These are phyloP conservation scores for Piromyces sp. DNA, from an alignment of 192 early-diverging fungal species.

Conservation along the genomic window DNA sequence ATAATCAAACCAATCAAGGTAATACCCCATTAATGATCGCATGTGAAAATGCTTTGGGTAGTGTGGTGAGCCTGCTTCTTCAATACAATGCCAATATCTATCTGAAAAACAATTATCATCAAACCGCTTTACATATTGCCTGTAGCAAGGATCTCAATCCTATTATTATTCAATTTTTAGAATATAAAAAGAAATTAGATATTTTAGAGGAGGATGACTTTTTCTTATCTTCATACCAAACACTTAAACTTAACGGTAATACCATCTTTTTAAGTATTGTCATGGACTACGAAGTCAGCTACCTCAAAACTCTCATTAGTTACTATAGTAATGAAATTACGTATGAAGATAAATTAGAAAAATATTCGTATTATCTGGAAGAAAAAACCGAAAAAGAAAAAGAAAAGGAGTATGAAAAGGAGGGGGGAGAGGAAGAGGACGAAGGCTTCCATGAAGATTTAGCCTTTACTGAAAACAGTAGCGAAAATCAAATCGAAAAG, in stretches of 20 bases:
- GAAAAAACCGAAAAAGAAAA: neutral
- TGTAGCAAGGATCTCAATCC: neutral
- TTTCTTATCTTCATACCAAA: neutral
- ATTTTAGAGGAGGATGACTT: neutral
- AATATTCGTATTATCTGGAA: neutral
- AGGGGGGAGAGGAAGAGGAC: neutral
- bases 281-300: neutral
- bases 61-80: neutral
- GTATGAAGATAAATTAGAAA: neutral
- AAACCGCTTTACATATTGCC: neutral
- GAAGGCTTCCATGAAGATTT: neutral
- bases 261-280: neutral
- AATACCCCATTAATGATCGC: neutral
- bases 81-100: neutral
- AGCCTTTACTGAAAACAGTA: neutral
- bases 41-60: neutral
- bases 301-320: neutral
- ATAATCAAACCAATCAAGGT: neutral
- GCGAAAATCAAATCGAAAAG: too few relatives aligned
- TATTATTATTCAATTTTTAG: neutral
- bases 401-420: too few relatives aligned
- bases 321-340: neutral
- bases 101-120: neutral
- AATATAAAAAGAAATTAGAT: neutral
- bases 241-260: neutral